These are phyloP conservation scores for Penicillium crustosum DNA, from an alignment of 2,329 filamentous ascomycete genomes.

Conservation along the genomic window DNA sequence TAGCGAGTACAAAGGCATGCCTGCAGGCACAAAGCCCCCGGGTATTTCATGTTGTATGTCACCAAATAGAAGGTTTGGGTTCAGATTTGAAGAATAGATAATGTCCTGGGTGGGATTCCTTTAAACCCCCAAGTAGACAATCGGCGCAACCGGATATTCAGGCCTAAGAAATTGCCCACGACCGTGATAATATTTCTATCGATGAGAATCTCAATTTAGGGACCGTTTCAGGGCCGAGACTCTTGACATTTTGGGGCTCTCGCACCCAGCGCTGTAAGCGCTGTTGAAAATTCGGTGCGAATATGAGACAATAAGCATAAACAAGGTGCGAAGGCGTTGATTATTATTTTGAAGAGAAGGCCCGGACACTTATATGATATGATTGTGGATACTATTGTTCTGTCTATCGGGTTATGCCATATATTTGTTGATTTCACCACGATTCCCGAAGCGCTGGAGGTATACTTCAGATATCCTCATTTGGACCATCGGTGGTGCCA, in stretches of 20 bases:
- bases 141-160: neutral
- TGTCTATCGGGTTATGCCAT: neutral
- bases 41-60: neutral
- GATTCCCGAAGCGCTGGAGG: neutral
- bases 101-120: neutral
- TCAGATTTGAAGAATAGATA: neutral
- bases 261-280: neutral
- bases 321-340: neutral
- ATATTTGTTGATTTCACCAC: neutral
- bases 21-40: neutral
- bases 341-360: neutral
- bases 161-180: neutral
- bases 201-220: neutral
- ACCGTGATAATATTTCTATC: neutral
- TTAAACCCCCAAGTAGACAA: neutral
- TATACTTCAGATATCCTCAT: slow-evolving; percentile 12
- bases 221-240: neutral
- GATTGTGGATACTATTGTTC: neutral
- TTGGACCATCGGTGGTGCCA: neutral
- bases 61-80: neutral
- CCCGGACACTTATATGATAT: neutral
- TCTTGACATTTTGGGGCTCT: neutral
- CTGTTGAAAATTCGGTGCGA: neutral
- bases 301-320: neutral
- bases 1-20: neutral